phyloP scores from a whole-genome alignment of 108 stramenopile species.

The Fragilaria crotonensis region DNA sequence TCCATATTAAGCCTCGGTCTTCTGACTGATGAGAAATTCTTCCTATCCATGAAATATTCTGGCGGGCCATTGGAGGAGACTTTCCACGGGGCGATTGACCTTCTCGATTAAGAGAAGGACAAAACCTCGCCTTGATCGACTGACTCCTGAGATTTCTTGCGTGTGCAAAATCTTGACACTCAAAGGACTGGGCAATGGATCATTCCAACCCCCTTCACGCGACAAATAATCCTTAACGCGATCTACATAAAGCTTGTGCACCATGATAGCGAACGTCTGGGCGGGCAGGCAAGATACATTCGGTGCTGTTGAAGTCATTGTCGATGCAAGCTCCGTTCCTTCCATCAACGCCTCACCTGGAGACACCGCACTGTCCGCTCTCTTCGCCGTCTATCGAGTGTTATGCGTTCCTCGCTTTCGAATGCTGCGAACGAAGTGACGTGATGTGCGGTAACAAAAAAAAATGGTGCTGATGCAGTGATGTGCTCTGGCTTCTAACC shows the following conservation, averaged over 20 bases:
- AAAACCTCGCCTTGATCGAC: slow-evolving; percentile 12
- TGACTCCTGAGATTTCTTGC: neutral
- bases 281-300: too few relatives aligned
- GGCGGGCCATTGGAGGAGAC: slow-evolving; percentile 31
- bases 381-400: too few relatives aligned
- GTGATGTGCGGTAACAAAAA: too few relatives aligned
- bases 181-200: neutral
- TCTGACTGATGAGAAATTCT: slow-evolving; percentile 22
- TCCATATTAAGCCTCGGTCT: neutral
- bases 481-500: too few relatives aligned
- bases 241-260: slow-evolving; percentile 14
- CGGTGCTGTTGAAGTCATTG: too few relatives aligned
- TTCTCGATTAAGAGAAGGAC: slow-evolving; percentile 5
- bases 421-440: slow-evolving; percentile 13
- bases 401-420: too few relatives aligned
- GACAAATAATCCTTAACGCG: slow-evolving; percentile 4
- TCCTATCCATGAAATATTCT: slow-evolving; percentile 45
- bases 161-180: neutral
- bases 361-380: too few relatives aligned
- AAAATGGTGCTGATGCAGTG: too few relatives aligned
- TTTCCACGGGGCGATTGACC: neutral
- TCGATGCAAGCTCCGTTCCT: too few relatives aligned
- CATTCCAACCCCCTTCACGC: neutral
- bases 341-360: too few relatives aligned
- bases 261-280: slow-evolving; percentile 7